Conservation (phyloP, 1,139 yeast genomes). For the Yamadazyma buinensis region DNA sequence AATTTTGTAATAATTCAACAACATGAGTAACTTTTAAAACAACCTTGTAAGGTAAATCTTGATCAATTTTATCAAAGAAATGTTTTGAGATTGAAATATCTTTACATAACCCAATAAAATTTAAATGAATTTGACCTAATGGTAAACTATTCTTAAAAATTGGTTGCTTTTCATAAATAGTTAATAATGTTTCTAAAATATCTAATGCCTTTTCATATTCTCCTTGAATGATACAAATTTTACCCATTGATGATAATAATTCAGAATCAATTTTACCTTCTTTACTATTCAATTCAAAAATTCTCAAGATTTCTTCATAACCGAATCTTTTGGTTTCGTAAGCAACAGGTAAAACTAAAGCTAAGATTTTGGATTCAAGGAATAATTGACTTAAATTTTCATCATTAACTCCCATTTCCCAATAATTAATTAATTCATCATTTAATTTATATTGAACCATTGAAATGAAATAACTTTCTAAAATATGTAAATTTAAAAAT, state of each 20-base stretch:
- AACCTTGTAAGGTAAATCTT: conserved; percentile 68
- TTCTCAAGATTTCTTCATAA: conserved; percentile 50
- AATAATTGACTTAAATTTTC: conserved; percentile 24
- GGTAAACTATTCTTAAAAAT: conserved; percentile 7
- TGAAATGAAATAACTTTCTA: conserved; percentile 25
- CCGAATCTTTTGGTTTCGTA: conserved; percentile 57
- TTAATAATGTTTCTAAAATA: conserved; percentile 34
- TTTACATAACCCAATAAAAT: conserved; percentile 78
- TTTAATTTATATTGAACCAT: conserved; percentile 35
- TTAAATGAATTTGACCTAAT: conserved; percentile 61
- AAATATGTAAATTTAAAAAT: conserved; percentile 18
- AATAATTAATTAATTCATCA: conserved; percentile 33
- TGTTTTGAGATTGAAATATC: conserved; percentile 69
- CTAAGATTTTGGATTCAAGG: conserved; percentile 58
- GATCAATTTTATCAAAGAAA: conserved; percentile 68
- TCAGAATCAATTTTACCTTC: conserved; percentile 19
- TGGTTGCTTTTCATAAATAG: conserved; percentile 20
- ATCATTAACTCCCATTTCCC: conserved; percentile 44
- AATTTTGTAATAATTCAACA: conserved; percentile 60
- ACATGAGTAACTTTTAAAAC: conserved; percentile 75
- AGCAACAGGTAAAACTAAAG: conserved; percentile 68
- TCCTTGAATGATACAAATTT: conserved; percentile 36
- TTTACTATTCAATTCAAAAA: conserved; percentile 34
- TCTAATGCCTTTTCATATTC: conserved; percentile 42
- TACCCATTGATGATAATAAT: conserved; percentile 38